A percentile compares a stretch with the other conserved stretches of the same genome.
These are phyloP conservation scores for Ogataea allantospora DNA, from an alignment of 805 yeast species.

Conservation along the genomic window DNA sequence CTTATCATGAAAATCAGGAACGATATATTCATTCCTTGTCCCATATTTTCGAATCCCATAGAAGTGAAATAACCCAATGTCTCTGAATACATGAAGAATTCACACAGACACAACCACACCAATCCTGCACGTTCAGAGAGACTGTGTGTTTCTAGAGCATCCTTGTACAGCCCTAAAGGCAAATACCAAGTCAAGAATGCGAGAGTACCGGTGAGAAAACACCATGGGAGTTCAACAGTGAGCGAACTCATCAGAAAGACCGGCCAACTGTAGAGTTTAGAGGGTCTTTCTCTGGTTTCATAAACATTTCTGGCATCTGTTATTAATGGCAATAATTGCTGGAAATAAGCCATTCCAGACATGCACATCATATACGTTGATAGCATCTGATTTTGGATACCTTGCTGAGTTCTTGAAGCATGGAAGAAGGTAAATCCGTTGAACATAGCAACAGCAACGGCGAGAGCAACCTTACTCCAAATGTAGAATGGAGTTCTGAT, in stretches of 20 bases:
- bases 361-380: conserved; percentile 64
- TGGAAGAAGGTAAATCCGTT: conserved; percentile 68
- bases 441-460: conserved; percentile 52
- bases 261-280: conserved; percentile 63
- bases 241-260: conserved; percentile 61
- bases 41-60: conserved; percentile 54
- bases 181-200: conserved; percentile 62
- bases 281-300: conserved; percentile 68
- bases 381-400: conserved; percentile 78
- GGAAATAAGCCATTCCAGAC: conserved; percentile 51
- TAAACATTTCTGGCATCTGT: conserved; percentile 59
- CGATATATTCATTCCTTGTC: conserved; percentile 60
- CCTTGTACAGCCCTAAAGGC: conserved; percentile 61
- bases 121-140: conserved; percentile 50
- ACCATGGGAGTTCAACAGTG: conserved; percentile 63
- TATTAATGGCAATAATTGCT: conserved; percentile 60
- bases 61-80: conserved; percentile 55
- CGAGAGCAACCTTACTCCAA: conserved; percentile 53
- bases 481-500: conserved; percentile 61
- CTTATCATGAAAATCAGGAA: conserved; percentile 55
- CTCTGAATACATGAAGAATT: conserved; percentile 52
- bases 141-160: conserved; percentile 49
- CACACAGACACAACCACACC: conserved; percentile 36
- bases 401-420: conserved; percentile 55
- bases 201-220: conserved; percentile 54